phyloP scores from a whole-genome alignment of 2,329 filamentous ascomycete species.

The Microdochium paspali region DNA sequence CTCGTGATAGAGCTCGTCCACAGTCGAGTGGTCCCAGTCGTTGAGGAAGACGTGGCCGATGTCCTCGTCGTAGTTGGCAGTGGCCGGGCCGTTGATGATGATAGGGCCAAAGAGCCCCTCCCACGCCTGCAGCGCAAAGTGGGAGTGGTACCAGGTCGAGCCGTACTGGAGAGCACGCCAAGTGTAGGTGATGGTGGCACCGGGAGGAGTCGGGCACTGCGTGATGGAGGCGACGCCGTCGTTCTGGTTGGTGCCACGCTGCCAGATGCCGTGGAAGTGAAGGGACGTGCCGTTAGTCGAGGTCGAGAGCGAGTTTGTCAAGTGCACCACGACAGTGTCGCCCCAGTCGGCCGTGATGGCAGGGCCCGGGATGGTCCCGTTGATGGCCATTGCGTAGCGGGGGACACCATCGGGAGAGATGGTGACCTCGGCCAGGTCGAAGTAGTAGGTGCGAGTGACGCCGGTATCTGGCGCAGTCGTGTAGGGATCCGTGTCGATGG shows the following conservation, averaged over 20 bases:
- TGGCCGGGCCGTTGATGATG: slow-evolving; percentile 50
- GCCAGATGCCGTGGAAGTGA: slow-evolving; percentile 55
- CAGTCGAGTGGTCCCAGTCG: slow-evolving; percentile 45
- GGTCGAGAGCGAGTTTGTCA: slow-evolving; percentile 36
- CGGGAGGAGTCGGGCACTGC: slow-evolving; percentile 41
- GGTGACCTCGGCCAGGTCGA: slow-evolving; percentile 28
- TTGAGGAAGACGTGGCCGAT: slow-evolving; percentile 48
- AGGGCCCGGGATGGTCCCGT: slow-evolving; percentile 51
- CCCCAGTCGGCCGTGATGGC: slow-evolving; percentile 43
- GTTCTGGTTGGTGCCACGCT: slow-evolving; percentile 41
- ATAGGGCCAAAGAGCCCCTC: slow-evolving; percentile 52
- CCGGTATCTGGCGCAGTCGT: slow-evolving; percentile 32
- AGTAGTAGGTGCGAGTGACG: slow-evolving; percentile 38
- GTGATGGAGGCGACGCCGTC: slow-evolving; percentile 46
- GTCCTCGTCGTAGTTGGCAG: slow-evolving; percentile 53
- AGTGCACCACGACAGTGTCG: slow-evolving; percentile 37
- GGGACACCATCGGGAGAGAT: slow-evolving; percentile 35
- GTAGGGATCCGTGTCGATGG: slow-evolving; percentile 36
- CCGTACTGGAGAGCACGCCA: slow-evolving; percentile 45
- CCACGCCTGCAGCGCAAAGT: slow-evolving; percentile 37
- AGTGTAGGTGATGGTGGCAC: slow-evolving; percentile 42
- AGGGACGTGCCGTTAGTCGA: slow-evolving; percentile 50
- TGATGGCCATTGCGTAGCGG: slow-evolving; percentile 34
- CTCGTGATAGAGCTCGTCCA: slow-evolving; percentile 23
- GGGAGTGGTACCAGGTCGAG: slow-evolving; percentile 51